Base-by-base conservation (phyloP, 2,329 filamentous ascomycete genomes). In the Dactylellina parvicollis region DNA sequence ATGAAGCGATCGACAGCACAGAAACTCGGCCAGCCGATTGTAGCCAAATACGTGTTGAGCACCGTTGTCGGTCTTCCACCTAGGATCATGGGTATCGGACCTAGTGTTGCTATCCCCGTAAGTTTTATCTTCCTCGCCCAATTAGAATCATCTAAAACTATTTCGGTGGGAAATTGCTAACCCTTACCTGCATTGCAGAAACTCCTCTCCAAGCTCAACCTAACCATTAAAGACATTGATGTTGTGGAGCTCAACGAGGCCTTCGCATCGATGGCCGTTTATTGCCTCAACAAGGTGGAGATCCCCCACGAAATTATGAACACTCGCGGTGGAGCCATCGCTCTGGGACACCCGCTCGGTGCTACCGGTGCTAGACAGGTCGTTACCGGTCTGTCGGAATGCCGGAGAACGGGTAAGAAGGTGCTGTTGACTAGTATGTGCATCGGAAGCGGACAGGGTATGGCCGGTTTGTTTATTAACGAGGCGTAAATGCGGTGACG, bases 221-320 rank as follows among this genome's bases (percentile, higher is more conserved):
- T 99, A 74, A 87, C 85, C 22, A 84, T 96, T 60, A 86, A 89
- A 70, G 95, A 98, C 78, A 87, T 95, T 75, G 95, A 99, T 79
- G 86, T 98, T 34, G 85, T 94, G 77, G 95, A 98, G 86, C 83
- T 99, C 80, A 99, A 99, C 84, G 95, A 99, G 86, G 95, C 95
- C 0, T 99, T 99, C 79, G 94, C 93, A 20, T 95, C 91, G 57
- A 98, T 98, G 95, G 93, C 92, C 0, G 93, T 97, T 28, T 98
- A 97, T 86, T 96, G 92, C 83, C 83, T 90, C 62, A 85, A 92
- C 78, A 87, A 84, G 76, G 85, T 95, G 55, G 87, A 87, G 76
- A 83, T 94, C 55, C 88, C 91, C 79, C 86, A 86, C 81, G 81
- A 85, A 78, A 94, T 92, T 87, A 86, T 95, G 85, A 95, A 95